Evolutionary conservation across 805 yeast genomes (phyloP).

Genomic region (Pachysolen tannophilus): DNA sequence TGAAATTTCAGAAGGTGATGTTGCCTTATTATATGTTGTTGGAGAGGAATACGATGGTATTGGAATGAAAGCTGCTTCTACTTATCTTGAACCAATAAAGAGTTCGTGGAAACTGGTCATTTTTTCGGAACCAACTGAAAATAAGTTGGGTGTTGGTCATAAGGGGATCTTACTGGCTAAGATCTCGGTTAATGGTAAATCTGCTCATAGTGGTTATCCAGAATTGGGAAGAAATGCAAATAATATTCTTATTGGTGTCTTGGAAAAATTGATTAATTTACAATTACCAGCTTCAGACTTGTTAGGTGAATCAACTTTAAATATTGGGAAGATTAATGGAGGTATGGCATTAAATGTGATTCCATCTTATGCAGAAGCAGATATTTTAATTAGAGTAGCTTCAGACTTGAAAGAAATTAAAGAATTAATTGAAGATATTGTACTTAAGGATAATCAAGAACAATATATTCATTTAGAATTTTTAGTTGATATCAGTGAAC

Average conservation of each 20-base stretch:
- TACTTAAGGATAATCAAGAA: neutral
- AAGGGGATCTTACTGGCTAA: constrained; percentile 45
- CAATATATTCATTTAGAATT: neutral
- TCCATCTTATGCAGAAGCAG: constrained; percentile 49
- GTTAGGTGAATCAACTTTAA: constrained; percentile 55
- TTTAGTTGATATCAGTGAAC: constrained; percentile 3
- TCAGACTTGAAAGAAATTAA: constrained; percentile 11
- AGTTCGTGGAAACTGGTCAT: constrained; percentile 51
- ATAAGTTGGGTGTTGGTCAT: constrained; percentile 62
- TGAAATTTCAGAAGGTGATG: constrained; percentile 42
- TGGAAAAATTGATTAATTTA: constrained; percentile 34
- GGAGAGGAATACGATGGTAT: constrained; percentile 63
- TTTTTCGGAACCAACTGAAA: constrained; percentile 73
- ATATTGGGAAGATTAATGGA: constrained; percentile 48
- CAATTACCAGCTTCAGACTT: constrained; percentile 42
- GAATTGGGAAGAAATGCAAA: constrained; percentile 59
- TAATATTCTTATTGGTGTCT: constrained; percentile 41
- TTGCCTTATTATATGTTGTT: constrained; percentile 53
- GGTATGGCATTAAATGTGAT: constrained; percentile 65
- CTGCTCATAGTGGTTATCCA: constrained; percentile 67
- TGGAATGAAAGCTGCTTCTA: constrained; percentile 47
- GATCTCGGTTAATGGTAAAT: constrained; percentile 41
- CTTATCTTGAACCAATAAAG: constrained; percentile 22
- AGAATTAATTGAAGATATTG: neutral
- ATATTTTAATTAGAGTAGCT: constrained; percentile 46